Conservation (phyloP, 2,329 filamentous ascomycete species). For the Teratosphaeriaceae sp. region DNA sequence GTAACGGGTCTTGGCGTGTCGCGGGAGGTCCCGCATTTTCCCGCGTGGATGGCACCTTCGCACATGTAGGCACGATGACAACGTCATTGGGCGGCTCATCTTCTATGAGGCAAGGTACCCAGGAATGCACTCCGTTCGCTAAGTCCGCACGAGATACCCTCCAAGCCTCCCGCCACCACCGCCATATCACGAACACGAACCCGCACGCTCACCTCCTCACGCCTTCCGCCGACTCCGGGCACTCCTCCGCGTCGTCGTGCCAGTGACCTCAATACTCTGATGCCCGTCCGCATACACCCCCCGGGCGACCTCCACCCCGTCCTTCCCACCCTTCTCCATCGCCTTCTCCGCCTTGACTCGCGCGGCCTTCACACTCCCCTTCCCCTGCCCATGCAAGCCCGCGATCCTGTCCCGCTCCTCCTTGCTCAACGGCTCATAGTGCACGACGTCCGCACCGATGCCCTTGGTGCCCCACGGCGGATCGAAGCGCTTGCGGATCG, state of each 20-base stretch:
- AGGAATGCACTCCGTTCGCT: too few species aligned
- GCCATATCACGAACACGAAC: not conserved
- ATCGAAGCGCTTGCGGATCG: constrained; percentile 69
- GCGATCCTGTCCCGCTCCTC: constrained; percentile 1
- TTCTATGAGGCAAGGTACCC: too few species aligned
- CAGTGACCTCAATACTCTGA: constrained; percentile 20
- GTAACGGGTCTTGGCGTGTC: too few species aligned
- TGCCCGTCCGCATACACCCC: constrained; percentile 21
- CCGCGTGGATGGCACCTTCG: too few species aligned
- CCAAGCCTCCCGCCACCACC: not conserved
- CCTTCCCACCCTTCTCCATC: constrained; percentile 7
- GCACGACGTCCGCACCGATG: constrained; percentile 18
- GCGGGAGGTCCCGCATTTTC: too few species aligned
- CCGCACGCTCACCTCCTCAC: not conserved
- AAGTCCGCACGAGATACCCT: too few species aligned
- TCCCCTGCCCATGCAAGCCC: constrained; percentile 3
- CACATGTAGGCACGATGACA: too few species aligned
- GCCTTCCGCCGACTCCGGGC: constrained; percentile 13
- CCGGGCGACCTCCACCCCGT: constrained; percentile 8
- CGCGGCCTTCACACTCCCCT: constrained; percentile 21
- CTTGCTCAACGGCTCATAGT: constrained; percentile 18
- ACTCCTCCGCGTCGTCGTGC: constrained; percentile 7
- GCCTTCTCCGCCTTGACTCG: constrained; percentile 17
- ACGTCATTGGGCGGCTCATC: too few species aligned
- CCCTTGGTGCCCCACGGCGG: constrained; percentile 45